Percentiles rank a stretch among this genome's conserved stretches.
Conservation (phyloP, 768 basidiomycete genomes). For the Hemileccinum impolitum region DNA sequence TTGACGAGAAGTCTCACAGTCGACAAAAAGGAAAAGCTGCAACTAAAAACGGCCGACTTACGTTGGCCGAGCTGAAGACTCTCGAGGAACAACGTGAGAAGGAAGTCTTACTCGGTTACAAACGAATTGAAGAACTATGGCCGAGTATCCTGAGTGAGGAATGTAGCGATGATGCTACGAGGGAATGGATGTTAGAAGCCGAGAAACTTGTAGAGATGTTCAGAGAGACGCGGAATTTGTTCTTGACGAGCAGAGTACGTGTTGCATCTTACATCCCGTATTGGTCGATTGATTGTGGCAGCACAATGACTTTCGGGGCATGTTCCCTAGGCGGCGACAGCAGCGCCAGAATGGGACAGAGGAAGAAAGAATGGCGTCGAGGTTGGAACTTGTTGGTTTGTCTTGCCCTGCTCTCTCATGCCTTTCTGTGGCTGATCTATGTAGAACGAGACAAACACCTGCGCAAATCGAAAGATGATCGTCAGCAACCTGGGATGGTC, state of each 20-base stretch:
- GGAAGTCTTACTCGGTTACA: slow-evolving; percentile 58
- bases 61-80: slow-evolving; percentile 55
- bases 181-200: slow-evolving; percentile 80
- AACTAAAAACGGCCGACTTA: slow-evolving; percentile 43
- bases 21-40: slow-evolving; percentile 35
- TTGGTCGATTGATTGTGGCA: slow-evolving; percentile 14
- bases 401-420: background rate
- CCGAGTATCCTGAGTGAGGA: slow-evolving; percentile 41
- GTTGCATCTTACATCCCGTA: slow-evolving; percentile 18
- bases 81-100: slow-evolving; percentile 66
- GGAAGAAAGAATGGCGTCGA: slow-evolving; percentile 69
- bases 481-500: slow-evolving; percentile 42
- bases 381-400: slow-evolving; percentile 72
- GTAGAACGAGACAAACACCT: slow-evolving; percentile 57
- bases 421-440: background rate
- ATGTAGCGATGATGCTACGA: slow-evolving; percentile 49
- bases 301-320: slow-evolving; percentile 62
- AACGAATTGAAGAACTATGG: slow-evolving; percentile 62
- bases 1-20: slow-evolving; percentile 49
- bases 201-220: slow-evolving; percentile 85
- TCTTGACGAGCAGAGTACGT: slow-evolving; percentile 70
- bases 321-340: slow-evolving; percentile 53
- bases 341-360: slow-evolving; percentile 50
- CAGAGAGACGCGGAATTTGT: slow-evolving; percentile 79
- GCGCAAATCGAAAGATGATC: slow-evolving; percentile 45